Evolutionary conservation across 306 rosid species (phyloP), one percentile per base, ranked within the genome.

Genomic region (Begonia masoniana): DNA sequence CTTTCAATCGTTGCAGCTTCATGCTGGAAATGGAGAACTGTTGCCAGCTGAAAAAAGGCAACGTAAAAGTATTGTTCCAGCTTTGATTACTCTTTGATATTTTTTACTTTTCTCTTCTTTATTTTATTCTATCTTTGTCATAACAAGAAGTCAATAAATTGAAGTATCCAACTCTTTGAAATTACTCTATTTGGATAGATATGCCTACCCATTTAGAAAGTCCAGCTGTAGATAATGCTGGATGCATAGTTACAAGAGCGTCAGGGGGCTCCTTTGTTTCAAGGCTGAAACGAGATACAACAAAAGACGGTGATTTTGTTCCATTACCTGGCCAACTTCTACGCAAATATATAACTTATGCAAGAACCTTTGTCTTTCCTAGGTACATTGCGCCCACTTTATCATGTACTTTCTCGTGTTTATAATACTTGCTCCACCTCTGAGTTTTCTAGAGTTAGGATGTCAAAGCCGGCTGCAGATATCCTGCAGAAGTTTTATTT

Each of bases 311-410:
- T 4, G 92, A 77, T 75, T 91, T 91, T 72, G 77, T 71, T 63
- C 94, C 96, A 43, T 70, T 91, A 63, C 94, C 99, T 0, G 61
- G 71, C 45, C 99, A 91, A 71, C 94, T 86, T 68, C 94, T 91
- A 69, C 82, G 94, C 66, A 83, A 91, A 71, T 91, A 86, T 83
- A 74, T 85, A 73, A 76, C 94, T 19, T 91, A 85, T 83, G 88
- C 96, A 57, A 83, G 87, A 76, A 76, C 65, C 31, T 78, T 53
- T 70, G 94, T 91, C 51, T 76, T 71, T 63, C 97, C 97, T 10
- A 91, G 97, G 97, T 91, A 65, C 58, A 43, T 59, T 17, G 55
- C 52, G 23, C 51, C 51, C 49, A 45, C 49, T n/a, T 45, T 10
- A 10, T 2, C 14, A 45, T 11, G 49, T 45, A 45, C 6, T 45